Evolutionary conservation across 306 rosid genomes (phyloP), one percentile per base, ranked within the genome.

Genomic region (Malus sieversii): DNA sequence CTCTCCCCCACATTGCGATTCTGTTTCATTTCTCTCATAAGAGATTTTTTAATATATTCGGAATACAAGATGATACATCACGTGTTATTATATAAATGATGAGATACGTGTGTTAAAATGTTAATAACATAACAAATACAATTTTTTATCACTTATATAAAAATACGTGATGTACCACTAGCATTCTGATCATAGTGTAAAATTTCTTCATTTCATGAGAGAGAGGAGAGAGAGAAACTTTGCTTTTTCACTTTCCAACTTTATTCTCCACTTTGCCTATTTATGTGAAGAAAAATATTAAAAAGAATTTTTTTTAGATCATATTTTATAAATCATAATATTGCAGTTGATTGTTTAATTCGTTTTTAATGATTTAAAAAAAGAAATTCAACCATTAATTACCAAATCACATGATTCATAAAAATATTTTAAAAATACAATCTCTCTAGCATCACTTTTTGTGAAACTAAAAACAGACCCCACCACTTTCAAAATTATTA

Each of bases 181-280:
- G 9, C 7, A 2, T 38, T 7, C 0, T 0, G 0, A 7, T 38
- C 42, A 38, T 9, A 6, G 1, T 38, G 0, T 7, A 7, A 35
- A 6, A 7, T 1, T 1, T 38, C 2, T 64, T 20, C 33, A 63
- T 40, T 42, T 42, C 45, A 42, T 2, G 12, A 9, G 45, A 9
- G 45, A 42, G 45, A 42, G 45, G 45, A 42, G 44, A 48, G 60
- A 35, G 63, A 25, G 67, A 73, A 15, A 20, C 20, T 51, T 51
- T 5, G 20, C 55, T 5, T 51, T 51, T 51, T 51, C 20, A 51
- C 55, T 18, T 5, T 84, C 68, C 72, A 66, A 76, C 84, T 85
- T 85, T 75, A 82, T 82, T 84, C 87, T 77, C 66, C 77, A 61
- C 85, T 85, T 84, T 84, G 72, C 61, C 88, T 77, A 71, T 75